Percentiles rank a stretch among this genome's conserved stretches.
These are phyloP conservation scores for Pezicula carpinea DNA, from an alignment of 2,329 filamentous ascomycete genomes.

Conservation along the genomic window DNA sequence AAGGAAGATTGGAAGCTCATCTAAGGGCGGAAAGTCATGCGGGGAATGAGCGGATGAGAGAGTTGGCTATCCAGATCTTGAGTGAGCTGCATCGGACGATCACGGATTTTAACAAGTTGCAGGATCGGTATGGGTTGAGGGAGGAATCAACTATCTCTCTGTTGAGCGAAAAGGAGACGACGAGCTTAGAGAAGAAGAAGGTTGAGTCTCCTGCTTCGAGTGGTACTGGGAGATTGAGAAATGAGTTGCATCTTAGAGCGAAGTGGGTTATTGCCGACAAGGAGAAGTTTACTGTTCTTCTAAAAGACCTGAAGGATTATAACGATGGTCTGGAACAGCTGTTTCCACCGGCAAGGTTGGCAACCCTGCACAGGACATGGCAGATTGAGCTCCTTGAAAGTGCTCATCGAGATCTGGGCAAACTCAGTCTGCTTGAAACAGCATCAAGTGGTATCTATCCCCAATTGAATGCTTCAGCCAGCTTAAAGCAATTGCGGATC, in stretches of 20 bases:
- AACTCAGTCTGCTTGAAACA: slow-evolving; percentile 38
- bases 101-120: slow-evolving; percentile 38
- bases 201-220: neutral
- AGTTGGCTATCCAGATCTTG: slow-evolving; percentile 37
- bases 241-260: slow-evolving; percentile 27
- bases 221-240: slow-evolving; percentile 13
- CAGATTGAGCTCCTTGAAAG: slow-evolving; percentile 41
- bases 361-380: slow-evolving; percentile 41
- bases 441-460: slow-evolving; percentile 39
- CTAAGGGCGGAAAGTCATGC: slow-evolving; percentile 33
- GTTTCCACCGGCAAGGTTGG: slow-evolving; percentile 38
- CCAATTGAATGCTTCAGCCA: slow-evolving; percentile 37
- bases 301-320: slow-evolving; percentile 40
- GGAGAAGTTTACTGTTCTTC: slow-evolving; percentile 37
- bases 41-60: slow-evolving; percentile 28
- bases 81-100: slow-evolving; percentile 39
- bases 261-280: slow-evolving; percentile 44
- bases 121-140: slow-evolving; percentile 37
- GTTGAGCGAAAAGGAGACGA: slow-evolving; percentile 1
- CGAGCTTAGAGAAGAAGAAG: slow-evolving; percentile 1
- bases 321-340: slow-evolving; percentile 44
- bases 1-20: slow-evolving; percentile 39
- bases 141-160: slow-evolving; percentile 22
- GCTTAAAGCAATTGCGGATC: slow-evolving; percentile 41
- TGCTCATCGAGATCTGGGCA: slow-evolving; percentile 36